phyloP scores from a whole-genome alignment of 2,329 filamentous ascomycete species.

The Cladophialophora immunda region DNA sequence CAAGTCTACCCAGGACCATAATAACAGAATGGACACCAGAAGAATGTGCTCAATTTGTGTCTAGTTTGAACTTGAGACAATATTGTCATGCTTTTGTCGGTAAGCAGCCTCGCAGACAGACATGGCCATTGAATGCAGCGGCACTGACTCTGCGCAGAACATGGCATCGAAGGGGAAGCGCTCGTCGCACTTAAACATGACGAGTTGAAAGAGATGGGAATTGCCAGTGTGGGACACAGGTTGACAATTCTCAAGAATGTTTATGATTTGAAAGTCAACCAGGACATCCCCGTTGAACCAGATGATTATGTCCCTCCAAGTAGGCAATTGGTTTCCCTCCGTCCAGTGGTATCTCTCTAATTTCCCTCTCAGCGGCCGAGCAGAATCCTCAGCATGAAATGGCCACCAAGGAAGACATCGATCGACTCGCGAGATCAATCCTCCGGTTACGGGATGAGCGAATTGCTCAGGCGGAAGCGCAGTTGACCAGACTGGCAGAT shows the following conservation, averaged over 20 bases:
- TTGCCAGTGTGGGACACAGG: constrained; percentile 90
- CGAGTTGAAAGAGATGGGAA: constrained; percentile 93
- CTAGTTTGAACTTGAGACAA: constrained; percentile 78
- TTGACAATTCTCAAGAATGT: constrained; percentile 94
- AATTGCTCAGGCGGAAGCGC: constrained; percentile 81
- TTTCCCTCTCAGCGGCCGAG: constrained; percentile 74
- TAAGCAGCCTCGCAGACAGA: constrained; percentile 56
- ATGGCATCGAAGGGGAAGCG: constrained; percentile 92
- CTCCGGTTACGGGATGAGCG: constrained; percentile 89
- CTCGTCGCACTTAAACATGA: constrained; percentile 88
- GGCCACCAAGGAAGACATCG: constrained; percentile 92
- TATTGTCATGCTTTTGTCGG: constrained; percentile 85
- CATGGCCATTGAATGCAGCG: neutral
- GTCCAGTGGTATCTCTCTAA: constrained; percentile 29
- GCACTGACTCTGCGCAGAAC: constrained; percentile 66
- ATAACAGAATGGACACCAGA: constrained; percentile 75
- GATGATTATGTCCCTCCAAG: constrained; percentile 94
- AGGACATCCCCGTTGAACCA: constrained; percentile 87
- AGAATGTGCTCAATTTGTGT: constrained; percentile 89
- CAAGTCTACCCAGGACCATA: constrained; percentile 62
- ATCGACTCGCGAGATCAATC: constrained; percentile 87
- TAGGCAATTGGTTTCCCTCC: constrained; percentile 59
- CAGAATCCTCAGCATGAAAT: constrained; percentile 84
- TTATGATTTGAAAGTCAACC: constrained; percentile 94
- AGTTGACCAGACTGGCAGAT: constrained; percentile 82